phyloP scores from a whole-genome alignment of 257 asterid species.

The Cordia subcordata region DNA sequence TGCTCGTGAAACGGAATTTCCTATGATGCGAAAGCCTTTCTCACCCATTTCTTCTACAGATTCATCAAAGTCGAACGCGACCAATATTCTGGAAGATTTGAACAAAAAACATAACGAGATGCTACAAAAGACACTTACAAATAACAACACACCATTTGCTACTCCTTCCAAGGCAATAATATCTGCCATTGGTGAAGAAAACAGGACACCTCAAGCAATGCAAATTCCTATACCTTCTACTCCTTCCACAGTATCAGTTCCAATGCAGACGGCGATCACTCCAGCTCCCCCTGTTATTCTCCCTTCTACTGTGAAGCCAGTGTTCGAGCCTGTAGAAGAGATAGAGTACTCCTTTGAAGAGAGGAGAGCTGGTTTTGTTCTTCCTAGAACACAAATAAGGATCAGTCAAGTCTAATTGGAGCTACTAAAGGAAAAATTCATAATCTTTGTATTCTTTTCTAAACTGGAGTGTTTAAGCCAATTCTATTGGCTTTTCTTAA shows the following conservation, averaged over 20 bases:
- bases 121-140: constrained; percentile 49
- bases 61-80: constrained; percentile 53
- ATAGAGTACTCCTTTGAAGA: constrained; percentile 87
- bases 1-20: constrained; percentile 48
- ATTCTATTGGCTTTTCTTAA: constrained; percentile 33
- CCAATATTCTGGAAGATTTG: constrained; percentile 55
- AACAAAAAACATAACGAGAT: constrained; percentile 51
- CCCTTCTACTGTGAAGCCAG: constrained; percentile 19
- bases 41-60: constrained; percentile 85
- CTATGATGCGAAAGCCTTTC: constrained; percentile 70
- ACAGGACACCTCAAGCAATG: constrained; percentile 60
- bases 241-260: constrained; percentile 54
- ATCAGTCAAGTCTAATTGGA: constrained; percentile 24
- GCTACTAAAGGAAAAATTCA: constrained; percentile 1
- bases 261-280: constrained; percentile 71
- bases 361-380: constrained; percentile 64
- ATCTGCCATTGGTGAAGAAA: constrained; percentile 46
- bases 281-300: constrained; percentile 34
- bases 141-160: constrained; percentile 34
- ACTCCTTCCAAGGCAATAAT: constrained; percentile 59
- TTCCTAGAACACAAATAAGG: constrained; percentile 37
- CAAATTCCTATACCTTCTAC: constrained; percentile 49
- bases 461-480: constrained; percentile 20
- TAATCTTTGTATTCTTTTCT: too few species aligned
- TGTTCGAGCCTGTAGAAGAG: constrained; percentile 41